These are phyloP conservation scores for Grammothele lineata DNA, from an alignment of 768 basidiomycete species.

Conservation along the genomic window DNA sequence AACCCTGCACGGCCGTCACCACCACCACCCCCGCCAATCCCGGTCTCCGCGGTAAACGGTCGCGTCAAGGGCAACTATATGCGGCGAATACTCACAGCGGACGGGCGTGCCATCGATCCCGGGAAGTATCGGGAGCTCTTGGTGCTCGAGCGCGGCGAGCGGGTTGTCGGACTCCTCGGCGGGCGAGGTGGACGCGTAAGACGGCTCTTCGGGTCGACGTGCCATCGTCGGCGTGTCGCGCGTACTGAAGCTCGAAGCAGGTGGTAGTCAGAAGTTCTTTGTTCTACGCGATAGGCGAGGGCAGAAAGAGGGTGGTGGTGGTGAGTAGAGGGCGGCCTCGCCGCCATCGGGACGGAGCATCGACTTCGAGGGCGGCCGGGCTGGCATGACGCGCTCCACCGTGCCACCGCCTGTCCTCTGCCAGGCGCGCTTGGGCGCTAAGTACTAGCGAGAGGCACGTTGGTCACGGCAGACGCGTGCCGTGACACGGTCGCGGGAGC, in stretches of 20 bases:
- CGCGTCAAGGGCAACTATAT: too few species aligned
- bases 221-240: too few species aligned
- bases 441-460: constrained; percentile 13
- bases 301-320: constrained; percentile 4
- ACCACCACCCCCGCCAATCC: too few species aligned
- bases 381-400: constrained; percentile 11
- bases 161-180: constrained; percentile 60
- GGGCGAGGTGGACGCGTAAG: constrained; percentile 33
- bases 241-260: too few species aligned
- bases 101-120: constrained; percentile 74
- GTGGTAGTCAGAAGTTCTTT: too few species aligned
- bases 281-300: neutral
- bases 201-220: neutral
- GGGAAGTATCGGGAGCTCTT: constrained; percentile 56
- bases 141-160: constrained; percentile 40
- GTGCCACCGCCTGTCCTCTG: constrained; percentile 7
- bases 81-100: constrained; percentile 55
- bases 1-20: constrained; percentile 66
- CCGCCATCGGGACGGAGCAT: too few species aligned
- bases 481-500: constrained; percentile 3
- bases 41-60: too few species aligned
- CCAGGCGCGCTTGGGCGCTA: too few species aligned
- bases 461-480: constrained; percentile 6
- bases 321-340: neutral
- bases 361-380: neutral